A percentile compares a stretch with the other conserved stretches of the same genome.
These are phyloP conservation scores for Saccharomyces hybrid DNA, from an alignment of 1,139 yeast genomes.

Conservation along the genomic window DNA sequence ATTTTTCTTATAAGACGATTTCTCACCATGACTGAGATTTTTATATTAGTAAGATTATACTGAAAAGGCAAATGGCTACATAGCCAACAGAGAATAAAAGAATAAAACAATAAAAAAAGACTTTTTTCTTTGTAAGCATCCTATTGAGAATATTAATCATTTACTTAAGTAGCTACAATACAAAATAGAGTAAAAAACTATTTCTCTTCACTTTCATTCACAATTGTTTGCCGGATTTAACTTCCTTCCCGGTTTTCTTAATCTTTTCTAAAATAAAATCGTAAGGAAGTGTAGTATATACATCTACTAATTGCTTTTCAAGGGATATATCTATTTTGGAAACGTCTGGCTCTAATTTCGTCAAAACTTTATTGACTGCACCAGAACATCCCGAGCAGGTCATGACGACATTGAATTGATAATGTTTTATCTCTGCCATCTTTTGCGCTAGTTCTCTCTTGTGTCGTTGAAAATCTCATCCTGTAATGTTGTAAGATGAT, in stretches of 20 bases:
- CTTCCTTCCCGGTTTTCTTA: conserved; percentile 84
- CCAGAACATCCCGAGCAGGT: conserved; percentile 80
- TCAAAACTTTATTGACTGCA: conserved; percentile 76
- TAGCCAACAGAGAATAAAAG: neutral
- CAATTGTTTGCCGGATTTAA: conserved; percentile 46
- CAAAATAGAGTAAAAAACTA: neutral
- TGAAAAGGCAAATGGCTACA: neutral
- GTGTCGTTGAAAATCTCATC: neutral
- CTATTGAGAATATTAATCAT: neutral
- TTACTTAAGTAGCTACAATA: neutral
- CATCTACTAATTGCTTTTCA: conserved; percentile 76
- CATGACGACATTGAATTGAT: conserved; percentile 75
- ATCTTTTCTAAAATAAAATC: conserved; percentile 74
- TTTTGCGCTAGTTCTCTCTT: neutral
- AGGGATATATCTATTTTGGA: conserved; percentile 63
- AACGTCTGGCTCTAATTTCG: conserved; percentile 62
- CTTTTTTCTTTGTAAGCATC: neutral
- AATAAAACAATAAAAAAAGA: neutral
- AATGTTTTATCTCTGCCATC: conserved; percentile 46
- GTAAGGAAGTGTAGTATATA: conserved; percentile 56
- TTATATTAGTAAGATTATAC: neutral
- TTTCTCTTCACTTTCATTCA: neutral
- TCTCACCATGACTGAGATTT: neutral
- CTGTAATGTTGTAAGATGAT: neutral
- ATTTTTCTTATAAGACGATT: neutral